Evolutionary conservation across 2,329 filamentous ascomycete species (phyloP).

Genomic region (Colletotrichum filicis): DNA sequence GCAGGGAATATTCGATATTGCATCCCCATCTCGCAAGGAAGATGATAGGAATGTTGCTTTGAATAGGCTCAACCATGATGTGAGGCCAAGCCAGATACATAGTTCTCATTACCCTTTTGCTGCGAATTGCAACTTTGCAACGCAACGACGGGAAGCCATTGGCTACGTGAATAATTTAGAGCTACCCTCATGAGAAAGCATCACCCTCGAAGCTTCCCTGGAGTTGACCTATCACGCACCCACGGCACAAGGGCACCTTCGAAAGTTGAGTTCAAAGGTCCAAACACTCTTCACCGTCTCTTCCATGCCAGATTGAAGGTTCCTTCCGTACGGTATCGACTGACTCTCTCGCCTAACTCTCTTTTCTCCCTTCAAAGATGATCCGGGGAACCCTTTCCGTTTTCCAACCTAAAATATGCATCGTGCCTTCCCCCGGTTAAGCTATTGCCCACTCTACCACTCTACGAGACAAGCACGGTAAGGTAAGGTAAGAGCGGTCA

Average conservation of each 20-base stretch:
- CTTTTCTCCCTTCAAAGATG: not conserved
- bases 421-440: not conserved
- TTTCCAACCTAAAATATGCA: not conserved
- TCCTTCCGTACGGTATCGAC: not conserved
- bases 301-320: not conserved
- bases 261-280: no score
- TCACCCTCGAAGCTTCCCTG: not conserved
- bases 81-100: not conserved
- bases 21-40: not conserved
- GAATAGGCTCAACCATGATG: not conserved
- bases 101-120: not conserved
- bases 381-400: slow-evolving; percentile 7
- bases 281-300: not conserved
- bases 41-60: not conserved
- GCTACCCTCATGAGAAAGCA: not conserved
- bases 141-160: not conserved
- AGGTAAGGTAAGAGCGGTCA: slow-evolving; percentile 3
- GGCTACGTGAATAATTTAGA: not conserved
- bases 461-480: not conserved
- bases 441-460: no score
- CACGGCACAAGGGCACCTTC: not conserved
- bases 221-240: not conserved
- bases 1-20: not conserved
- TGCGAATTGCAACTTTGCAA: not conserved
- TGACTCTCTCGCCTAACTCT: not conserved